Base-by-base conservation (phyloP, 2,329 filamentous ascomycete genomes). In the Zymoseptoria ardabiliae region DNA sequence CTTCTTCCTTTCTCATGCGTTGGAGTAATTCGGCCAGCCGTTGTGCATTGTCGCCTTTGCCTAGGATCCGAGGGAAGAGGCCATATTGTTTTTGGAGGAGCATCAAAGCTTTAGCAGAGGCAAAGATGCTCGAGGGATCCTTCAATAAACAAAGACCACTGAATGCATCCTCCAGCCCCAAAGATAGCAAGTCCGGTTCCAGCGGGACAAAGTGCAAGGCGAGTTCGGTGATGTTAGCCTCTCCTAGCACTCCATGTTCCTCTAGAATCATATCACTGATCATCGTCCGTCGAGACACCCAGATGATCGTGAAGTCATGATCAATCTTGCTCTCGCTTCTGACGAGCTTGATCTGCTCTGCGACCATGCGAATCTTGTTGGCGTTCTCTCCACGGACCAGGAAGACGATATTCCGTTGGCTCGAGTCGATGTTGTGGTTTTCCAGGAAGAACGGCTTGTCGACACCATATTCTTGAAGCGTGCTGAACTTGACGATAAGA, bases 361-460 rank as follows among this genome's bases (percentile, higher is more conserved):
- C 91, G 79, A 97, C 92, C 60, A 85, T 81, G 73, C 91, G 86
- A 57, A 92, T 88, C 71, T 94, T 88, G 65, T 84, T 88, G 58
- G 89, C 87, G 73, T 90, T 93, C 77, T 97, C 94, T 63, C 91
- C 93, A 70, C 92, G 84, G 19, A 91, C 89, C 67, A 99, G 84
- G 77, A 97, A 99, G 66, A 99, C 84, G 63, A 99, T 85, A 80
- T 97, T 99, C 71, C 90, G 87, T 77, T 97, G 94, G 70, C 88
- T 95, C 19, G 91, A 89, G 75, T 97, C 93, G 74, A 91, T 87
- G 76, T 99, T 97, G 71, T 88, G 85, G 76, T 97, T 97, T 75
- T 99, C 94, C 53, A 99, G 81, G 71, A 97, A 88, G 79, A 97
- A 99, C 66, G 97, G 90, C 75, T 96, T 96, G 75, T 97, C 92